Conservation (phyloP, 306 rosid genomes). For the Comarum palustre region DNA sequence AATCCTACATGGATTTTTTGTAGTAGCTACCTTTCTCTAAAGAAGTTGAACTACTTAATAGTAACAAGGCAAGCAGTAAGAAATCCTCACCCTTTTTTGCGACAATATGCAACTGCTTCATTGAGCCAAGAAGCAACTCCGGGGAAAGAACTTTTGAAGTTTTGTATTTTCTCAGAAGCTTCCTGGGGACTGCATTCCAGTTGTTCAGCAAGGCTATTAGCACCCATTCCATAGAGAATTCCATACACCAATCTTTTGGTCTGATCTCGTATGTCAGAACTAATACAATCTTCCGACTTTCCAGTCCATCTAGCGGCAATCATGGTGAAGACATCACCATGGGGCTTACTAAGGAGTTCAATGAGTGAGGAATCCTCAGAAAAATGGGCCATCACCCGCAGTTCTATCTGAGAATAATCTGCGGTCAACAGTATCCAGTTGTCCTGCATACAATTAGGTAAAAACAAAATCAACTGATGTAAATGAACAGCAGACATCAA, state of each 20-base stretch:
- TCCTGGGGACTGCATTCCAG: conserved; percentile 69
- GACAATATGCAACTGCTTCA: conserved; percentile 69
- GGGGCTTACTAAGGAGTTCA: conserved; percentile 68
- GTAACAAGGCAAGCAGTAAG: conserved; percentile 3
- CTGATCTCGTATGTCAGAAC: conserved; percentile 68
- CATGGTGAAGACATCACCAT: conserved; percentile 78
- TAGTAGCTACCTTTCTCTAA: conserved; percentile 14
- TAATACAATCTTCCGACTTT: conserved; percentile 61
- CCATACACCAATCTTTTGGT: conserved; percentile 92
- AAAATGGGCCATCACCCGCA: conserved; percentile 96
- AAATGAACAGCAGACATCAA: neutral
- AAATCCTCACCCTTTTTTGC: conserved; percentile 69
- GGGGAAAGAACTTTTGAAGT: conserved; percentile 79
- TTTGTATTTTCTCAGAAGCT: conserved; percentile 74
- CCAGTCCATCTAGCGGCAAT: conserved; percentile 93
- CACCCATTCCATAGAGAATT: conserved; percentile 97
- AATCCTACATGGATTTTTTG: neutral
- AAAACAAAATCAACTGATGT: conserved; percentile 13
- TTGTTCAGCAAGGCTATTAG: conserved; percentile 80
- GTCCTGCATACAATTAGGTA: conserved; percentile 49
- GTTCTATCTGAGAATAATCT: conserved; percentile 95
- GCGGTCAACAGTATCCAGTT: conserved; percentile 88
- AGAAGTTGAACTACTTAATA: conserved; percentile 11
- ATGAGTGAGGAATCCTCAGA: conserved; percentile 71
- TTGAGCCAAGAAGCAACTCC: conserved; percentile 94